Base-by-base conservation (phyloP, 371 early-diverging fungal genomes). In the Mortierella polycephala region DNA sequence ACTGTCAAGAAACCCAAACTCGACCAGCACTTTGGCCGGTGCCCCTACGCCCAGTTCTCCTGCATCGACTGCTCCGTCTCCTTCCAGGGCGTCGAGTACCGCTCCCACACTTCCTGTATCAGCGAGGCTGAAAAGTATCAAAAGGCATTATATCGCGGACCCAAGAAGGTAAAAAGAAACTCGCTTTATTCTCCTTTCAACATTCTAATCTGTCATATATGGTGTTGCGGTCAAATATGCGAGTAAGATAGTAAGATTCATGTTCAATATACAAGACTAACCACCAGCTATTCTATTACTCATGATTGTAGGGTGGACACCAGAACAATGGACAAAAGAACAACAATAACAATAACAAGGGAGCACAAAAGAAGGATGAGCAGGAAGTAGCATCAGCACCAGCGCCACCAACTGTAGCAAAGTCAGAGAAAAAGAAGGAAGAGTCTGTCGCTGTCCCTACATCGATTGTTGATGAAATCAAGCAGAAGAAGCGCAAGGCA, bases 81-180 rank as follows among this genome's bases (percentile, higher is more conserved):
- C 47, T 98, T 98, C 82, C 84, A 89, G 44, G 94, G 94, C 41
- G 84, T 74, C 7, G 86, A 87, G 49, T 96, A 94, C 82, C 86
- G 92, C 44, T 70, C 84, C 8, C 98, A 98, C 76, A 95, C 90
- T 0, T 87, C 90, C 8, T 96, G 98, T 81, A 95, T 96, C 47
- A 88, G 90, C 18, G 98, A 98, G 77, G 94, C 91, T 4, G 93
- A 98, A 84, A 98, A 96, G 79, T 96, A 95, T 74, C 91, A 96
- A 75, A 90, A 89, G 69, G 74, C 85, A 16, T 74, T 89, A 14
- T 89, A 86, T 67, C 84, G 89, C 64, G 84, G 83, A 51, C 79
- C 74, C 53, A 86, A 85, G 63, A 88, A 89, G 86, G 87, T 86
- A 70, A 13, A 44, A 20, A 50, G 30, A 16, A 61, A 46, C 14